phyloP scores from a whole-genome alignment of 768 basidiomycete genomes.

The Leccinum longicurvipes region DNA sequence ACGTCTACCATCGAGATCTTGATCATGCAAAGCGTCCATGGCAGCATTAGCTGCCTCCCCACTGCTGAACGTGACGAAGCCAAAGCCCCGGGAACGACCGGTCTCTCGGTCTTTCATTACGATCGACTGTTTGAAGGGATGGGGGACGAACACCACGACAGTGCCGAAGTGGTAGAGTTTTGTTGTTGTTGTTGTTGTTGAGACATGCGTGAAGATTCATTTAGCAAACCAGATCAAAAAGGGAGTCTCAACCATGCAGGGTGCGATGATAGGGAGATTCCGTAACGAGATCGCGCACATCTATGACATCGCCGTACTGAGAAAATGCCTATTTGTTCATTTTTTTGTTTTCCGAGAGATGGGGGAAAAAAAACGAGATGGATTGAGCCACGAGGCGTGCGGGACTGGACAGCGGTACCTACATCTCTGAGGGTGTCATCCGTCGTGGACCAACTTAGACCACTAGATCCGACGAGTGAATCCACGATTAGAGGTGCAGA shows the following conservation, averaged over 20 bases:
- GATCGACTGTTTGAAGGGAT: constrained; percentile 24
- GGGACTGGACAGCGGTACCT: constrained; percentile 7
- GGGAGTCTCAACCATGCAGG: constrained; percentile 30
- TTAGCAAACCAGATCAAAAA: constrained; percentile 24
- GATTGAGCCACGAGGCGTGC: constrained; percentile 5
- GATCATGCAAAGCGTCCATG: constrained; percentile 45
- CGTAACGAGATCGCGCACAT: constrained; percentile 44
- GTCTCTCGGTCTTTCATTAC: constrained; percentile 53
- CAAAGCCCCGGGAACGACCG: constrained; percentile 56
- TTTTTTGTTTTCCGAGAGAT: background rate
- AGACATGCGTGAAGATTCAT: constrained; percentile 24
- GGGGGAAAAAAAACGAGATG: constrained; percentile 2
- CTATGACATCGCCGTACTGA: constrained; percentile 41
- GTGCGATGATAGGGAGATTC: constrained; percentile 19
- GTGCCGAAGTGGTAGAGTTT: constrained; percentile 4
- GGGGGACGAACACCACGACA: constrained; percentile 4
- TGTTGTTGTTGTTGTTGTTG: no score
- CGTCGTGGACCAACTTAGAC: constrained; percentile 33
- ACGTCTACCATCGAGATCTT: constrained; percentile 52
- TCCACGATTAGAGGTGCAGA: background rate
- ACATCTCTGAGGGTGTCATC: constrained; percentile 27
- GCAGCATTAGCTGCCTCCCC: constrained; percentile 41
- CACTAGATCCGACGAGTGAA: constrained; percentile 15
- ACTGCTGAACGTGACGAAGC: constrained; percentile 43
- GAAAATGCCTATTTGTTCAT: constrained; percentile 38